Conservation (phyloP, 1,139 yeast species). For the Hanseniaspora uvarum region DNA sequence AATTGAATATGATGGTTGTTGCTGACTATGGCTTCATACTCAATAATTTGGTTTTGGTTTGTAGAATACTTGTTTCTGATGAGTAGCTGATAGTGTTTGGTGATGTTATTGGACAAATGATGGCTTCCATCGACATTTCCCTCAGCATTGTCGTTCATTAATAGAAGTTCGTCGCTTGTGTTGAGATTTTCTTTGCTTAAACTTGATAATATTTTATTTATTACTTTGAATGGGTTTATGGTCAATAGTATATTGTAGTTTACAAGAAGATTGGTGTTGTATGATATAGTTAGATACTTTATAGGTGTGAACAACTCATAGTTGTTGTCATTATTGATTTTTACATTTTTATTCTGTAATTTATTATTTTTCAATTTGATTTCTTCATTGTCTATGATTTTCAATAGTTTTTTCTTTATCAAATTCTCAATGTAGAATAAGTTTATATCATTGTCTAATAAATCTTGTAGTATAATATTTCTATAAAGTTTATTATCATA, state of each 20-base stretch:
- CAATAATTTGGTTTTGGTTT: background rate
- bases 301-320: constrained; percentile 3
- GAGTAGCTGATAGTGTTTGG: background rate
- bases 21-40: background rate
- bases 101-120: background rate
- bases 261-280: background rate
- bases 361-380: background rate
- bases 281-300: constrained; percentile 7
- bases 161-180: background rate
- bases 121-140: background rate
- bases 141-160: background rate
- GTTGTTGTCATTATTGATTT: constrained; percentile 3
- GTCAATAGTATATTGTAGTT: background rate
- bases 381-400: background rate
- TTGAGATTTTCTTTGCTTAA: constrained; percentile 4
- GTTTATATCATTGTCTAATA: constrained; percentile 7
- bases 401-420: background rate
- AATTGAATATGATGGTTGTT: background rate
- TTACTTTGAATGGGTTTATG: constrained; percentile 4
- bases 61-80: background rate
- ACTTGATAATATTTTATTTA: background rate
- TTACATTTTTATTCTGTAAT: background rate
- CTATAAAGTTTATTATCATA: background rate
- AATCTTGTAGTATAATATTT: constrained; percentile 5
- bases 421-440: constrained; percentile 6